Evolutionary conservation across 495 filamentous ascomycete species (phyloP).

Genomic region (Penicillium roqueforti): DNA sequence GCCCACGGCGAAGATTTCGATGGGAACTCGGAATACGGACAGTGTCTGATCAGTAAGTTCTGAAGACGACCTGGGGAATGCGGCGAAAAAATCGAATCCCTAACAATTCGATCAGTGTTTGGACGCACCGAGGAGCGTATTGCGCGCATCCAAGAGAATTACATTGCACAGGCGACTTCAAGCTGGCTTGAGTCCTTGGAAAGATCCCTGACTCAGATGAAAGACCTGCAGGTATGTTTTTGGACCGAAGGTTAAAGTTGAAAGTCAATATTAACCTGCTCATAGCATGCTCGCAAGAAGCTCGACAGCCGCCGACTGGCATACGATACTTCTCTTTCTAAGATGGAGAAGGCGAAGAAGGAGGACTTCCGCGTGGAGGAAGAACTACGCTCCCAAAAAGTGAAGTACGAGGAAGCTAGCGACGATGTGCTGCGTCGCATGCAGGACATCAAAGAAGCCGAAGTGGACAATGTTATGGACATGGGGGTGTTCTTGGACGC

Average conservation of each 20-base stretch:
- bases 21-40: conserved; percentile 85
- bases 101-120: conserved; percentile 50
- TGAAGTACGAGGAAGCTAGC: conserved; percentile 93
- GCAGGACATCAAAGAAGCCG: conserved; percentile 93
- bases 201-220: conserved; percentile 88
- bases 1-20: conserved; percentile 93
- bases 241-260: background rate
- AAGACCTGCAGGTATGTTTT: conserved; percentile 80
- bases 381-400: conserved; percentile 84
- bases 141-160: conserved; percentile 80
- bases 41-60: conserved; percentile 72
- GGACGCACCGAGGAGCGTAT: conserved; percentile 85
- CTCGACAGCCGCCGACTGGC: conserved; percentile 85
- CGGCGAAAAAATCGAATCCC: background rate
- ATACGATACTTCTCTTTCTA: conserved; percentile 84
- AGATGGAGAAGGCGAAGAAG: conserved; percentile 90
- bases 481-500: conserved; percentile 80
- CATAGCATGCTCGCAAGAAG: conserved; percentile 71
- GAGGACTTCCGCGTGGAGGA: conserved; percentile 94
- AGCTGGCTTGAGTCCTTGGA: conserved; percentile 92
- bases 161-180: conserved; percentile 73
- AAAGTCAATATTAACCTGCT: background rate
- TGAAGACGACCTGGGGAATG: background rate
- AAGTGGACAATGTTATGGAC: conserved; percentile 78
- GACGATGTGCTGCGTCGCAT: conserved; percentile 92